Percentiles rank a stretch among this genome's conserved stretches.
phyloP scores from a whole-genome alignment of 352 stramenopile genomes.

The Globisporangium perplexum region DNA sequence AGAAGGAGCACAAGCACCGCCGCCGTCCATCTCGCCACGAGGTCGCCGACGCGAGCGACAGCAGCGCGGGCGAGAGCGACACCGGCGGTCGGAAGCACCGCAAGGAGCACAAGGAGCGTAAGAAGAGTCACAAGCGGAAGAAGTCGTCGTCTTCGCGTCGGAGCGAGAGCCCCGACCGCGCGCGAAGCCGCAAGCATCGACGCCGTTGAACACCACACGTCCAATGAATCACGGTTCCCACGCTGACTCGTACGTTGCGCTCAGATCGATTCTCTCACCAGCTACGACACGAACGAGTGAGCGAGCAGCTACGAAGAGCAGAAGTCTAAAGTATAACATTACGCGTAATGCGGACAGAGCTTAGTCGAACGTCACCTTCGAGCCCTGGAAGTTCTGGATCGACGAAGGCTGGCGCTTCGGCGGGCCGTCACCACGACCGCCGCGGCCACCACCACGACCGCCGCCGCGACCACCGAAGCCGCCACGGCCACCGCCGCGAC shows the following conservation, averaged over 20 bases:
- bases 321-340: constrained; percentile 16
- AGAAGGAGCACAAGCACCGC: constrained; percentile 31
- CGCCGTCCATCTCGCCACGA: constrained; percentile 19
- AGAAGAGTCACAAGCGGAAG: constrained; percentile 22
- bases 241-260: too few relatives aligned
- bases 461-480: constrained; percentile 28
- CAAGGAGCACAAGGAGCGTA: constrained; percentile 22
- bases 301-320: not conserved
- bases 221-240: too few relatives aligned
- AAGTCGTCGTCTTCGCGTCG: constrained; percentile 12
- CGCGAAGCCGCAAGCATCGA: constrained; percentile 9
- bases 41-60: constrained; percentile 13
- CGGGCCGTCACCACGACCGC: constrained; percentile 58
- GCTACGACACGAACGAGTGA: not conserved
- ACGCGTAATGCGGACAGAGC: constrained; percentile 9
- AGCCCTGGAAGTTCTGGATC: constrained; percentile 94
- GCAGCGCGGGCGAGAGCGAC: constrained; percentile 9
- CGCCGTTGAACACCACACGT: not conserved
- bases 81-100: constrained; percentile 20
- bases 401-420: constrained; percentile 81
- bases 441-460: constrained; percentile 39
- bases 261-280: too few relatives aligned
- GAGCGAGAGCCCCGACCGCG: constrained; percentile 11
- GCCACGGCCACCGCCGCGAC: constrained; percentile 22
- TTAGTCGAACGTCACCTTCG: constrained; percentile 98